Base-by-base conservation (phyloP, 208 protist genomes). In the Acanthamoeba sp. region DNA sequence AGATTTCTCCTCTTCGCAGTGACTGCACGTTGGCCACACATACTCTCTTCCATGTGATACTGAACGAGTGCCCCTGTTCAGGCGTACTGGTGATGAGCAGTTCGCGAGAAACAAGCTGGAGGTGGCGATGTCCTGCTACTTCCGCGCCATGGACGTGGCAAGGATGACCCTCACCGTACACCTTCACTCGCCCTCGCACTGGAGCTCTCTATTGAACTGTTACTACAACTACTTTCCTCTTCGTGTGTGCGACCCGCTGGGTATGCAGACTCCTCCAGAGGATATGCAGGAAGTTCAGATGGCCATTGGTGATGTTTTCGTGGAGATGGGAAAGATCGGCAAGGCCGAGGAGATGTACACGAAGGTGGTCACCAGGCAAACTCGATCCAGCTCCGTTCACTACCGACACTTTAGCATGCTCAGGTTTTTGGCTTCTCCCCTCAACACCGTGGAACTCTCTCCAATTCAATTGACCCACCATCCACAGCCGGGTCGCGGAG, bases 61-160 rank as follows among this genome's bases (percentile, higher is more conserved):
- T n/a, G n/a, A n/a, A n/a, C n/a, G n/a, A n/a, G n/a, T n/a, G n/a
- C n/a, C 45, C 3, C 27, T 20, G 57, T 16, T 4, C 76, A 85
- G 76, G 45, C 7, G 57, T 3, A 57, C 76, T 1, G 76, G 27
- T 2, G 76, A 85, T 5, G 27, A 85, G 42, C 42, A 22, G 6
- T 29, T 57, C n/a, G 76, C 36, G 5, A 5, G 38, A 27, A 24
- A 57, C 10, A 6, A 29, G 1, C 12, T 85, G 76, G 42, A 85
- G 2, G 27, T 36, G 45, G 76, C 76, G 2, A 27, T 85, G 42
- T 12, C 42, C 3, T 85, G 76, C 76, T 85, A 59, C 45, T 85
- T 85, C 36, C 76, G 76, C 2, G 76, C 76, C 27, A 27, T 40
- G 45, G 76, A 85, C 76, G 10, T 85, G 18, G 76, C 42, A 38